These are phyloP conservation scores for Podospora didyma DNA, from an alignment of 495 filamentous ascomycete species.

Conservation along the genomic window DNA sequence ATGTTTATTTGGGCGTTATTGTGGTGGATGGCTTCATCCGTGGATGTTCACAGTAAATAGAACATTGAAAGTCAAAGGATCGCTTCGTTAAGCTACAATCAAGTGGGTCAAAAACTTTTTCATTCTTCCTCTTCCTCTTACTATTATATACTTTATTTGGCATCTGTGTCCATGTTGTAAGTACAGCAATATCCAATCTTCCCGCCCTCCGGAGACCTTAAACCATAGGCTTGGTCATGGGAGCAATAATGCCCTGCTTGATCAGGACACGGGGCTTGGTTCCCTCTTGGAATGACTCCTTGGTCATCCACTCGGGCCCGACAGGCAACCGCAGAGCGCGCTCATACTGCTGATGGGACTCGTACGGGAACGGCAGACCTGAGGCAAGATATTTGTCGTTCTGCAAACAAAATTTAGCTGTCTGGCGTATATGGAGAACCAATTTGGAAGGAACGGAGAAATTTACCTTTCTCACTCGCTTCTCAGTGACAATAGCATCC, in stretches of 20 bases:
- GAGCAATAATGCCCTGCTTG: conserved; percentile 87
- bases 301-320: conserved; percentile 92
- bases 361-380: conserved; percentile 79
- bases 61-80: no score
- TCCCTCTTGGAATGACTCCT: conserved; percentile 81
- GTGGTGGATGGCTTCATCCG: no score
- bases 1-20: no score
- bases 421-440: neutral
- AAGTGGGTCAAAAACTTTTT: no score
- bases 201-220: conserved; percentile 18
- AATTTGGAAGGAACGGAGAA: neutral
- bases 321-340: conserved; percentile 79
- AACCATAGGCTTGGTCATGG: conserved; percentile 74
- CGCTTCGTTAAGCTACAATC: no score
- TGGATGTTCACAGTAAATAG: no score
- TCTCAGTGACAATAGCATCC: conserved; percentile 90
- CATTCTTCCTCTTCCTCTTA: no score
- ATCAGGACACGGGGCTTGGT: conserved; percentile 91
- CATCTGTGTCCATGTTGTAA: no score
- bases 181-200: no score
- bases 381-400: conserved; percentile 85
- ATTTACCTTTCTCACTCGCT: conserved; percentile 79
- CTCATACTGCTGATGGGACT: conserved; percentile 86
- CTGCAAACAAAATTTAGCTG: conserved; percentile 44
- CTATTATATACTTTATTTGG: no score